Conservation (phyloP, 371 early-diverging fungal species). For the Syncephalastrum contaminatum region DNA sequence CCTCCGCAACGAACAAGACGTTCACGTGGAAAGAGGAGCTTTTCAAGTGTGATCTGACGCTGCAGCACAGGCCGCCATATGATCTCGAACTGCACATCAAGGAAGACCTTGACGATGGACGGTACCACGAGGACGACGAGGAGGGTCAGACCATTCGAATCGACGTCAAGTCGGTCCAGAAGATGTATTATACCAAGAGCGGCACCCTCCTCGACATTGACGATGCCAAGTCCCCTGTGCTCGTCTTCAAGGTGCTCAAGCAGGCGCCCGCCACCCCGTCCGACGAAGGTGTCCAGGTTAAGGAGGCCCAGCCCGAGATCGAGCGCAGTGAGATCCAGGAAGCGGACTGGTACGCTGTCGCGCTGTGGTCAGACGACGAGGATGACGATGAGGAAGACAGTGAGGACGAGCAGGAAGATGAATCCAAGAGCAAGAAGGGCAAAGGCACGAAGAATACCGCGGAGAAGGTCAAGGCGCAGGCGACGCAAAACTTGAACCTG, state of each 20-base stretch:
- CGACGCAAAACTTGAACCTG: conserved; percentile 19
- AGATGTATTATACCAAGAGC: conserved; percentile 70
- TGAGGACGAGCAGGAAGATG: conserved; percentile 10
- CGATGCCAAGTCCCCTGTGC: conserved; percentile 63
- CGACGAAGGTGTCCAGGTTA: conserved; percentile 16
- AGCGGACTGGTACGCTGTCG: conserved; percentile 44
- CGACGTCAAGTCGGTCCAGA: conserved; percentile 16
- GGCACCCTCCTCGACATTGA: conserved; percentile 72
- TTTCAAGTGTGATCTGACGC: conserved; percentile 36
- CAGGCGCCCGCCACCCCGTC: not conserved
- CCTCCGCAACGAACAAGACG: conserved; percentile 31
- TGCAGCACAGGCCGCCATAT: conserved; percentile 8
- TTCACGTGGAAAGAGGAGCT: conserved; percentile 83
- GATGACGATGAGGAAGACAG: conserved; percentile 15
- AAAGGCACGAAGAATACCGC: not conserved
- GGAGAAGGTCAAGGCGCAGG: not conserved
- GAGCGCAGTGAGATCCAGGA: conserved; percentile 29
- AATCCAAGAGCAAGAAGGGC: not conserved
- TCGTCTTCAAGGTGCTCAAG: conserved; percentile 63
- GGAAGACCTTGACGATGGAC: conserved; percentile 70
- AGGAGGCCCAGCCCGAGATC: conserved; percentile 29
- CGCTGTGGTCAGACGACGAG: conserved; percentile 24
- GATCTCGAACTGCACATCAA: conserved; percentile 50
- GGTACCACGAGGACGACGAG: conserved; percentile 65
- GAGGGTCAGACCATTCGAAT: conserved; percentile 10